Conservation (phyloP, 176 grass and related monocot species). For the Oryza australiensis region DNA sequence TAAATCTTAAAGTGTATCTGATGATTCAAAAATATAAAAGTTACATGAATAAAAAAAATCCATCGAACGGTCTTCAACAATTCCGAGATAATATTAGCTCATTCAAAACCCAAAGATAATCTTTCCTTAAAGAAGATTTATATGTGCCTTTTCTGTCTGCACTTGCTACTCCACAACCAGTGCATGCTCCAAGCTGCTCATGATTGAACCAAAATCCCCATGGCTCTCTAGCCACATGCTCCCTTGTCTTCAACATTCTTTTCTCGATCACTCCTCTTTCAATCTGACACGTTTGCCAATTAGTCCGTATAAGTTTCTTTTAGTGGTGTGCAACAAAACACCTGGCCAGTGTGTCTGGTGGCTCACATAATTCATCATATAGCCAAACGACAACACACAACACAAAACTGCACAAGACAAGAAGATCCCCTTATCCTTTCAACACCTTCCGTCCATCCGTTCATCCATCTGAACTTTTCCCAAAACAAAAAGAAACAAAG, state of each 20-base stretch:
- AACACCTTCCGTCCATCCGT: not conserved
- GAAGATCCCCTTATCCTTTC: not conserved
- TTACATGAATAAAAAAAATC: too few relatives aligned
- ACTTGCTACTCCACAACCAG: not conserved
- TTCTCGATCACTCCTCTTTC: not conserved
- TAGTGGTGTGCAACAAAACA: not conserved
- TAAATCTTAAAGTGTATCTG: too few relatives aligned
- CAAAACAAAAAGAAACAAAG: not conserved
- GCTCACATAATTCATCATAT: not conserved
- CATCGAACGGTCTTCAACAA: too few relatives aligned
- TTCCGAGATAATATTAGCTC: too few relatives aligned
- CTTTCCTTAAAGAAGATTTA: too few relatives aligned
- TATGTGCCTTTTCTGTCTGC: not conserved
- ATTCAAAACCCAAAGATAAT: too few relatives aligned
- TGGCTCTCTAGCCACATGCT: not conserved
- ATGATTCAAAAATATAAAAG: too few relatives aligned
- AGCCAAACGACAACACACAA: not conserved
- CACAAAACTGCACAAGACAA: not conserved
- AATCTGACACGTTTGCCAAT: not conserved
- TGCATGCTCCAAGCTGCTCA: not conserved
- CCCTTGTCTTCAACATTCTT: not conserved
- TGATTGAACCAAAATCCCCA: not conserved
- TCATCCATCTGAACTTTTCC: not conserved
- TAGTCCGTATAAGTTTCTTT: not conserved
- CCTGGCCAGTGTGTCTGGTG: not conserved